These are phyloP conservation scores for Epichloe baconii DNA, from an alignment of 2,329 filamentous ascomycete genomes.

Conservation along the genomic window DNA sequence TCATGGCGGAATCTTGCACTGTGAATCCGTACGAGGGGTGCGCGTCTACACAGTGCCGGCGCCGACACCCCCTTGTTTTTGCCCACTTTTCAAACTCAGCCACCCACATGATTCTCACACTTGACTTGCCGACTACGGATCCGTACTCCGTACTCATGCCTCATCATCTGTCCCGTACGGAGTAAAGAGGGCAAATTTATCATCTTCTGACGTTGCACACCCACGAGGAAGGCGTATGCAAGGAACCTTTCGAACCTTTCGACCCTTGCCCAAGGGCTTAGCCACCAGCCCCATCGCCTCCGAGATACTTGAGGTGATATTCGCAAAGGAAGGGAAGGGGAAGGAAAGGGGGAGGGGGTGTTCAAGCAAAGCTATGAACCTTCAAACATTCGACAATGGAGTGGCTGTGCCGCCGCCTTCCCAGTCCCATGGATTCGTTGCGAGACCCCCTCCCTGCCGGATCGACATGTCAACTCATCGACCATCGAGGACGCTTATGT, in stretches of 20 bases:
- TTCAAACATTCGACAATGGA: background rate
- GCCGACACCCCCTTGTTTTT: background rate
- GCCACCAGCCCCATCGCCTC: background rate
- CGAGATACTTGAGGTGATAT: background rate
- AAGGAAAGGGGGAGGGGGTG: background rate
- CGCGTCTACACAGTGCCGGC: background rate
- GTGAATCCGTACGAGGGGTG: no score
- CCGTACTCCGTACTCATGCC: background rate
- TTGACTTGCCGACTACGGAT: background rate
- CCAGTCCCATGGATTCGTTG: conserved; percentile 3
- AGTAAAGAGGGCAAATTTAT: background rate
- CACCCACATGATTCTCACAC: background rate
- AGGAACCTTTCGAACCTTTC: background rate
- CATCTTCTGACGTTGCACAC: background rate
- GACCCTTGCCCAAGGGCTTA: background rate
- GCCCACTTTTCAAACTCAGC: conserved; percentile 2
- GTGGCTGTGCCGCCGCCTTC: background rate
- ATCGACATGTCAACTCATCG: conserved; percentile 51
- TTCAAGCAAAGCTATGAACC: background rate
- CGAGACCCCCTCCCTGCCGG: conserved; percentile 37
- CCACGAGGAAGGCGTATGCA: background rate
- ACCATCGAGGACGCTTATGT: conserved; percentile 76
- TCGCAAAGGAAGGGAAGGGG: background rate
- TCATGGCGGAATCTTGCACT: background rate
- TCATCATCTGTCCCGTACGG: background rate